These are phyloP conservation scores for Jamesozyma piceae DNA, from an alignment of 805 yeast species.

Conservation along the genomic window DNA sequence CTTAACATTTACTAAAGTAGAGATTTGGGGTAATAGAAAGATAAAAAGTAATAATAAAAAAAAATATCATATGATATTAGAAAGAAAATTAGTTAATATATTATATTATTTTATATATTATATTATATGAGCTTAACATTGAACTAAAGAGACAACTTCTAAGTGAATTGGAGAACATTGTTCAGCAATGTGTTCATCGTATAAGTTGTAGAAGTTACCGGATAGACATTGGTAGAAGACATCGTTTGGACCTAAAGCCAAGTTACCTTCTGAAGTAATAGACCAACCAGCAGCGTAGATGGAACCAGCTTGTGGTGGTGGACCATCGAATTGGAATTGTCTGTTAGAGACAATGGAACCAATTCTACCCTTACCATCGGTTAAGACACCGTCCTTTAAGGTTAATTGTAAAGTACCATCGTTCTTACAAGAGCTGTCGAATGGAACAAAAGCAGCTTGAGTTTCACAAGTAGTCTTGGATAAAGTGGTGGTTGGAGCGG, in stretches of 20 bases:
- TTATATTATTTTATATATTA: too few relatives aligned
- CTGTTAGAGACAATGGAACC: constrained; percentile 67
- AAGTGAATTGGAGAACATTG: constrained; percentile 51
- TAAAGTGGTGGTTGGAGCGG: constrained; percentile 32
- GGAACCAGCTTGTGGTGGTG: constrained; percentile 67
- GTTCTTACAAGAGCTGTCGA: constrained; percentile 21
- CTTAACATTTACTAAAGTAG: too few relatives aligned
- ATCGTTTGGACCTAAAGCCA: constrained; percentile 49
- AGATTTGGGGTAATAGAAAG: too few relatives aligned
- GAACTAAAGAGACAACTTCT: constrained; percentile 39
- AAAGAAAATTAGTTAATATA: too few relatives aligned
- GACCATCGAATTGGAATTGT: constrained; percentile 73
- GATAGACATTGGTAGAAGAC: constrained; percentile 57
- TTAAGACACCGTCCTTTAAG: constrained; percentile 41
- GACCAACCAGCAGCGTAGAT: constrained; percentile 59
- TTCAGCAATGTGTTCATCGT: constrained; percentile 43
- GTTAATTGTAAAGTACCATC: constrained; percentile 41
- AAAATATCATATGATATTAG: too few relatives aligned
- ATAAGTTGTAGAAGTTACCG: constrained; percentile 59
- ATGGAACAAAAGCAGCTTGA: constrained; percentile 22
- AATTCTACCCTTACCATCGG: constrained; percentile 49
- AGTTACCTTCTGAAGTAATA: constrained; percentile 42
- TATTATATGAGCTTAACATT: constrained; percentile 38
- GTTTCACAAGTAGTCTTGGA: constrained; percentile 20
- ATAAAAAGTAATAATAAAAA: too few relatives aligned